Evolutionary conservation across 208 protist species (phyloP).

Genomic region (Wallacemonas sp.): DNA sequence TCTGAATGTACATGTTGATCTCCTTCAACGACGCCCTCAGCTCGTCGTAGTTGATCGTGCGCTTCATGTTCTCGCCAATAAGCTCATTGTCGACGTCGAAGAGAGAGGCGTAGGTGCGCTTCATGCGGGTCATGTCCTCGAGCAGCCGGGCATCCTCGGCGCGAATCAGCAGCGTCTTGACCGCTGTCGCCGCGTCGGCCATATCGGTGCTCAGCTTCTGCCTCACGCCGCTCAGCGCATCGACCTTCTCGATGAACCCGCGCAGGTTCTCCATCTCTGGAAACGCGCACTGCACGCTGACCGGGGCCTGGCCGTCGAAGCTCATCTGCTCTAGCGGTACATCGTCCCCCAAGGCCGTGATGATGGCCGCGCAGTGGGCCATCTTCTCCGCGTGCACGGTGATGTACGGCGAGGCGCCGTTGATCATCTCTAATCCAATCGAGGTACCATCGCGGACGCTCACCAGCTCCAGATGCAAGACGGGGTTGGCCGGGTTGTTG

Average conservation of each 20-base stretch:
- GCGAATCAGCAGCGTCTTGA: constrained; percentile 91
- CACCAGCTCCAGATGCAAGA: constrained; percentile 53
- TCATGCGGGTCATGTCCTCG: constrained; percentile 81
- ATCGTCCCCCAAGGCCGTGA: constrained; percentile 76
- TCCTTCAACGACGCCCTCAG: constrained; percentile 87
- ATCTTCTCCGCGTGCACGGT: constrained; percentile 78
- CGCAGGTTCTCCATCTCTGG: constrained; percentile 71
- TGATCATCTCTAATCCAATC: constrained; percentile 49
- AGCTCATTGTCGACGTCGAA: constrained; percentile 91
- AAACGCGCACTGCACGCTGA: constrained; percentile 67
- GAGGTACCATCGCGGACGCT: constrained; percentile 65
- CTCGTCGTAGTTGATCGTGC: constrained; percentile 91
- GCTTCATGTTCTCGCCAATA: constrained; percentile 92
- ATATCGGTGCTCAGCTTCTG: constrained; percentile 93
- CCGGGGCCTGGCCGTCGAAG: constrained; percentile 17
- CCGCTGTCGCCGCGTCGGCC: constrained; percentile 82
- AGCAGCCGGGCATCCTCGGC: constrained; percentile 94
- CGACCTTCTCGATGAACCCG: constrained; percentile 69
- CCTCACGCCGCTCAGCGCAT: constrained; percentile 85
- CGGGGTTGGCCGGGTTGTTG: constrained; percentile 23
- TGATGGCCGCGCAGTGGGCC: constrained; percentile 80
- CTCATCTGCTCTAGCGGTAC: constrained; percentile 39
- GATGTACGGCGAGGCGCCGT: constrained; percentile 32
- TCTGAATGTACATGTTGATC: constrained; percentile 94
- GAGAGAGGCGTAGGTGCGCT: constrained; percentile 74